Evolutionary conservation across 768 basidiomycete species (phyloP), one percentile per base, ranked within the genome.

Genomic region (Amanita rubescens): DNA sequence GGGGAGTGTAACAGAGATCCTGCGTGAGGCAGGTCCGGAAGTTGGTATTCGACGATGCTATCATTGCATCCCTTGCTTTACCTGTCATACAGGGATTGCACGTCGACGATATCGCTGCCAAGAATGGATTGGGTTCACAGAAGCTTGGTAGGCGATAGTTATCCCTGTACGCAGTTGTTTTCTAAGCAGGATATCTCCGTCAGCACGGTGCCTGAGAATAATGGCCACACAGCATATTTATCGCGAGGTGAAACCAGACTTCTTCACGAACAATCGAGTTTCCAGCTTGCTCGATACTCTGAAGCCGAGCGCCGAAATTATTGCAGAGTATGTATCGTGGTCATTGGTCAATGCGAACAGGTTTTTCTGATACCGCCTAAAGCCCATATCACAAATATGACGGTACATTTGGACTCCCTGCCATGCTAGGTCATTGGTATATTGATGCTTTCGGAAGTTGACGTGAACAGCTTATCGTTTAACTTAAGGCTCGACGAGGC

Each of bases 71-170:
- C 27, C 32, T 43, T 17, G 15, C 38, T 45, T 25, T 42, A 6
- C 30, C 14, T 3, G n/a, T 30, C 24, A 1, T 27, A 8, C 54
- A 70, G 70, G 72, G 72, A 0, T 51, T 71, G 20, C 73, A 75
- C 33, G 62, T 67, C n/a, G 55, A 63, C 6, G 69, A 72, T 5
- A 73, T 75, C 35, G 70, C 67, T 11, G 61, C 58, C 20, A 66
- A 63, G 19, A 66, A 62, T 43, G 57, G 59, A 6, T 57, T 69
- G 17, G 65, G 74, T 46, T 54, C 64, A 1, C 47, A 57, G 15
- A 71, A 71, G 54, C 58, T 75, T 35, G n/a, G 19, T 27, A 25
- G 27, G 27, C 3, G 8, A 8, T 30, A 30, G 24, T 22, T 1
- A 5, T 46, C 19, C 35, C 33, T n/a, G 27, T 30, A 3, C 5